Conservation (phyloP, 306 rosid species). For the Glycyrrhiza uralensis region DNA sequence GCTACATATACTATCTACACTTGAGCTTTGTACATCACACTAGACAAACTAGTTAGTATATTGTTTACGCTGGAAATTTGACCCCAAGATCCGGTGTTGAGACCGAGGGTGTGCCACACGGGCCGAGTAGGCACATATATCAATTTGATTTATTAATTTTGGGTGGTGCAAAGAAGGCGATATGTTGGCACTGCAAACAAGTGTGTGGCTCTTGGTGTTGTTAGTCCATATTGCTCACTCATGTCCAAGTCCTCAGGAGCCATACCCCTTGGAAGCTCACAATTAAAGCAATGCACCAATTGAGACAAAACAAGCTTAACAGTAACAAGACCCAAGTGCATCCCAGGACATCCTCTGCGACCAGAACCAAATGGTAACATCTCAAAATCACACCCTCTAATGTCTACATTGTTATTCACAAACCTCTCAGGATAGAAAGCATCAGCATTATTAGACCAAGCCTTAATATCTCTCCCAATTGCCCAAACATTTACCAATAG, state of each 20-base stretch:
- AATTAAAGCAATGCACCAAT: conserved; percentile 35
- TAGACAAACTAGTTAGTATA: no score
- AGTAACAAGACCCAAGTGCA: conserved; percentile 7
- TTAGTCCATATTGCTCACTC: conserved; percentile 23
- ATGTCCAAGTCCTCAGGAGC: conserved; percentile 7
- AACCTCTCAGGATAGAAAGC: conserved; percentile 35
- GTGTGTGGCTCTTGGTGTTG: conserved; percentile 22
- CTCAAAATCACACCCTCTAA: conserved; percentile 21
- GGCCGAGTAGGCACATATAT: no score
- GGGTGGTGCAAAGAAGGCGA: no score
- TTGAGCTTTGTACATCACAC: no score
- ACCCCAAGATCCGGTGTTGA: no score
- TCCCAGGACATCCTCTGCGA: conserved; percentile 30
- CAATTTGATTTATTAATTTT: neutral
- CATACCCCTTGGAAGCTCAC: conserved; percentile 28
- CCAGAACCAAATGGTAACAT: conserved; percentile 39
- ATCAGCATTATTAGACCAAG: conserved; percentile 31
- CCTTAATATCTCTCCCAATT: conserved; percentile 26
- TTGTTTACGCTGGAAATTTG: no score
- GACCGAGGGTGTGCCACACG: no score
- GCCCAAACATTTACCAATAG: conserved; percentile 29
- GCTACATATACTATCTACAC: no score
- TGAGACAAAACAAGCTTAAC: conserved; percentile 28
- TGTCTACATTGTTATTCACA: neutral
- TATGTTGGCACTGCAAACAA: conserved; percentile 29